phyloP scores from a whole-genome alignment of 2,329 filamentous ascomycete genomes.

The Xylariomycetidae sp. region DNA sequence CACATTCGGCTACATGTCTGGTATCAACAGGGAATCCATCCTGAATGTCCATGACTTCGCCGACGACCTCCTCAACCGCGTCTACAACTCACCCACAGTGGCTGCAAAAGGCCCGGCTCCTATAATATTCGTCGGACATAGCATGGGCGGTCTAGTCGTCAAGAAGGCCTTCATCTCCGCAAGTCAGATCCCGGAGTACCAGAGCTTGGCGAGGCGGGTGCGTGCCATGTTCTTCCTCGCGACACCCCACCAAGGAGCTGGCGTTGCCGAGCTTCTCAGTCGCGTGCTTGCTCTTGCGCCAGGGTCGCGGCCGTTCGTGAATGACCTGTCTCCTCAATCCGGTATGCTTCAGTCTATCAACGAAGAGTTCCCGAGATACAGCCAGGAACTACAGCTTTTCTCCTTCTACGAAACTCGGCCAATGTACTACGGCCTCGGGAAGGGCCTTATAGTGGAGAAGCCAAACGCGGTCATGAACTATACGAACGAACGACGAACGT shows the following conservation, averaged over 20 bases:
- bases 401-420: conserved; percentile 28
- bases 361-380: conserved; percentile 26
- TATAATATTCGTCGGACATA: conserved; percentile 31
- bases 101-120: conserved; percentile 7
- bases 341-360: conserved; percentile 24
- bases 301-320: conserved; percentile 23
- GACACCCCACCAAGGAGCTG: conserved; percentile 30
- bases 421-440: conserved; percentile 17
- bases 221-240: conserved; percentile 30
- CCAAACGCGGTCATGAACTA: conserved; percentile 23
- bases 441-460: conserved; percentile 26
- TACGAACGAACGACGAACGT: conserved; percentile 19
- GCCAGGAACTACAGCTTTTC: conserved; percentile 17
- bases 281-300: conserved; percentile 15
- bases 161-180: conserved; percentile 30
- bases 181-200: conserved; percentile 14
- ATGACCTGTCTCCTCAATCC: conserved; percentile 24
- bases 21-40: conserved; percentile 12
- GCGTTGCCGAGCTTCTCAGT: conserved; percentile 20
- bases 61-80: conserved; percentile 20
- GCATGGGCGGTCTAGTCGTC: conserved; percentile 32
- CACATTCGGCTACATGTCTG: conserved; percentile 24
- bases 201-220: conserved; percentile 16
- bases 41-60: conserved; percentile 29
- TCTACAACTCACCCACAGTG: conserved; percentile 23